Conservation (phyloP, 176 grass and related monocot species). For the Avena sativa region DNA sequence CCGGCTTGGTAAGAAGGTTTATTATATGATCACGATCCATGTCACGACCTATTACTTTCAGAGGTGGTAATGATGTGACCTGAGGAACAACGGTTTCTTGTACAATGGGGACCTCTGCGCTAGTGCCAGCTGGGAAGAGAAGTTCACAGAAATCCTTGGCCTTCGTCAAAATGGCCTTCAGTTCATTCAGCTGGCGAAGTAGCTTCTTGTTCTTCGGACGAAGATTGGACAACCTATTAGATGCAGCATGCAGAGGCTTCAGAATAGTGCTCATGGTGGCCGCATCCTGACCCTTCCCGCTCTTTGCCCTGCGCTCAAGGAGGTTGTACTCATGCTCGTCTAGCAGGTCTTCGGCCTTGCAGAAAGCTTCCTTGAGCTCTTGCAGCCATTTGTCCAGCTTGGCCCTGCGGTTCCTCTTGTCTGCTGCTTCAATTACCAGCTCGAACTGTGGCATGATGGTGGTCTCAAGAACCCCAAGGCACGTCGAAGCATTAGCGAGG, state of each 20-base stretch:
- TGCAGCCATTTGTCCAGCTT: neutral
- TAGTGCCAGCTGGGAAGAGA: neutral
- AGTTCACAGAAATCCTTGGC: neutral
- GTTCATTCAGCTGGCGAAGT: neutral
- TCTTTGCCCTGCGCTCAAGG: neutral
- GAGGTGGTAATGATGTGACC: neutral
- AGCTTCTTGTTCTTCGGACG: neutral
- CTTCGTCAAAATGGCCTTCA: neutral
- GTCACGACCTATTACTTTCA: neutral
- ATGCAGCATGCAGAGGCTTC: too few relatives aligned
- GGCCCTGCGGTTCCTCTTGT: neutral
- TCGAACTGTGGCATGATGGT: slow-evolving; percentile 7
- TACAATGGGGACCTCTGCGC: neutral
- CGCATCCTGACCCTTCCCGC: neutral
- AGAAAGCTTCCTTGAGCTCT: slow-evolving; percentile 24
- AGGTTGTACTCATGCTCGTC: slow-evolving; percentile 8
- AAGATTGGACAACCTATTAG: neutral
- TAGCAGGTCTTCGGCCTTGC: slow-evolving; percentile 5
- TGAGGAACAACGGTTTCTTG: neutral
- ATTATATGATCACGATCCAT: neutral
- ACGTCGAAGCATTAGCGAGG: neutral
- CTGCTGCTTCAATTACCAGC: slow-evolving; percentile 8
- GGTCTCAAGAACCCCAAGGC: slow-evolving; percentile 1
- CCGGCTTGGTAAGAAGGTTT: neutral
- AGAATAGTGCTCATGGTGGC: neutral